Evolutionary conservation across 2,329 filamentous ascomycete species (phyloP).

Genomic region (Exophiala sp.): DNA sequence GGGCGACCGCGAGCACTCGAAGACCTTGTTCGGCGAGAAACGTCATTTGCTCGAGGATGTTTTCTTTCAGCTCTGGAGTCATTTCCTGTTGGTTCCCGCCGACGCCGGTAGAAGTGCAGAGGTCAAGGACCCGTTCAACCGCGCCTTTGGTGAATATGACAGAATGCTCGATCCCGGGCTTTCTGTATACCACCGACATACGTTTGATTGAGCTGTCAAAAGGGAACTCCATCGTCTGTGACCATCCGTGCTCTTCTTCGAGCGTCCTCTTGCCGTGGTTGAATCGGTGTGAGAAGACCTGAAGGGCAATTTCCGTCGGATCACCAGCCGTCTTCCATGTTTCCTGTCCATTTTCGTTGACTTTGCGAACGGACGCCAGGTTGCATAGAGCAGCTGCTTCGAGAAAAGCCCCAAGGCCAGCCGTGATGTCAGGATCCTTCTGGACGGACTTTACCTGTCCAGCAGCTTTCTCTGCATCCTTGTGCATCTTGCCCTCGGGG

Average conservation of each 20-base stretch:
- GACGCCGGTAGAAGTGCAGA: conserved; percentile 46
- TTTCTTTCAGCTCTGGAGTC: conserved; percentile 38
- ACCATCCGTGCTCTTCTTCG: conserved; percentile 41
- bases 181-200: conserved; percentile 58
- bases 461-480: conserved; percentile 30
- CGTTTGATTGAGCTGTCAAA: conserved; percentile 61
- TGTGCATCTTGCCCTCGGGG: conserved; percentile 45
- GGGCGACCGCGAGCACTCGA: conserved; percentile 55
- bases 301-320: conserved; percentile 61
- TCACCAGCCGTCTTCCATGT: conserved; percentile 57
- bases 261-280: conserved; percentile 44
- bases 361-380: conserved; percentile 46
- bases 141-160: conserved; percentile 57
- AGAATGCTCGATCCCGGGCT: conserved; percentile 29
- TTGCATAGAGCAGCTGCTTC: conserved; percentile 52
- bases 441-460: conserved; percentile 23
- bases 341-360: conserved; percentile 33
- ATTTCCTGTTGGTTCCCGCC: conserved; percentile 39
- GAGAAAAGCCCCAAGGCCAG: conserved; percentile 48
- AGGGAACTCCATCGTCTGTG: conserved; percentile 55
- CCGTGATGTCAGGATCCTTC: conserved; percentile 38
- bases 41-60: conserved; percentile 52
- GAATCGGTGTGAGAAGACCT: conserved; percentile 60
- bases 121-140: conserved; percentile 55
- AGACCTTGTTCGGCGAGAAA: conserved; percentile 53